phyloP scores from a whole-genome alignment of 2,329 filamentous ascomycete species.

The Hirsutella minnesotensis region DNA sequence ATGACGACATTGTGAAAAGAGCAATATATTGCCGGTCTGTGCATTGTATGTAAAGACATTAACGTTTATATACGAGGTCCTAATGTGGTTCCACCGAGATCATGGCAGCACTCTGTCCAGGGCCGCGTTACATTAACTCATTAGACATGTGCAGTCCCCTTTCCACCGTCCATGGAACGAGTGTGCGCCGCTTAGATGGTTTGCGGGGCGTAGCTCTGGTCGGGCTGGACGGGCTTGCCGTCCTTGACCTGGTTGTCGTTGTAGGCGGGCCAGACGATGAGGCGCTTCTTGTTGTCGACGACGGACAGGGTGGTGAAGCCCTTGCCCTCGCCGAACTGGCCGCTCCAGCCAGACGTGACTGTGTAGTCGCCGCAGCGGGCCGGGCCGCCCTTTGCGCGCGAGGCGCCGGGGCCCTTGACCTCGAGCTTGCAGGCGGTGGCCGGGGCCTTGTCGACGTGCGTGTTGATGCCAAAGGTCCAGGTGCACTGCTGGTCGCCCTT shows the following conservation, averaged over 20 bases:
- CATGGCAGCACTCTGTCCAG: no score
- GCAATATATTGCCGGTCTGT: not conserved
- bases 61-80: no score
- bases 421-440: conserved; percentile 11
- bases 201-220: conserved; percentile 31
- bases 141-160: no score
- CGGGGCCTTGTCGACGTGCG: conserved; percentile 18
- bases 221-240: conserved; percentile 33
- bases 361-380: conserved; percentile 35
- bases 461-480: conserved; percentile 32
- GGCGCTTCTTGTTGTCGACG: conserved; percentile 26
- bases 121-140: no score
- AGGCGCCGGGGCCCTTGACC: conserved; percentile 22
- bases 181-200: no score
- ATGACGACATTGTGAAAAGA: no score
- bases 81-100: no score
- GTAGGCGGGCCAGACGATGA: conserved; percentile 41
- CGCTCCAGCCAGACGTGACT: conserved; percentile 42
- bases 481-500: conserved; percentile 25
- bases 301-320: conserved; percentile 44
- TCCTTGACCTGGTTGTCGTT: conserved; percentile 35
- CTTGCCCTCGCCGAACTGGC: conserved; percentile 36
- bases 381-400: conserved; percentile 26
- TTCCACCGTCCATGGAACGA: no score
- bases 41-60: no score